Percentiles rank a stretch among this genome's conserved stretches.
Conservation (phyloP, 2,329 filamentous ascomycete genomes). For the Calonectria hongkongensis region DNA sequence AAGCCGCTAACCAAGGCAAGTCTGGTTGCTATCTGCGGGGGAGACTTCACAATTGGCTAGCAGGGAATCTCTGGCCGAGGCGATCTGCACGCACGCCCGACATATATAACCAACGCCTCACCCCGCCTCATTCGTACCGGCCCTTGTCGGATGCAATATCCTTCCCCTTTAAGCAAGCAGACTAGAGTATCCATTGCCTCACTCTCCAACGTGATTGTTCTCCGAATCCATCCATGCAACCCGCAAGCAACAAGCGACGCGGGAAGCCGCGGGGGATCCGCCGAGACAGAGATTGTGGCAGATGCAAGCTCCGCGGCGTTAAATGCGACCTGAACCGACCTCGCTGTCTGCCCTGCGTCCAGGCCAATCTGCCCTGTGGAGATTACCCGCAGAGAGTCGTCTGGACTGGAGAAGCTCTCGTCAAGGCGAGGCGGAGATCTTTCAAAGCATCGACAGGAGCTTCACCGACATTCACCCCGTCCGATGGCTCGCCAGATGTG, state of each 20-base stretch:
- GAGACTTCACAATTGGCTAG: neutral
- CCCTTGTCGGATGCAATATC: neutral
- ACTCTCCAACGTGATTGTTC: neutral
- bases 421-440: neutral
- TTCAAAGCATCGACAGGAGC: neutral
- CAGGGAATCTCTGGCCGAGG: neutral
- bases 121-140: neutral
- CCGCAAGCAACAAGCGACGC: constrained; percentile 31
- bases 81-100: neutral
- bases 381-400: constrained; percentile 58
- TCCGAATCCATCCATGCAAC: neutral
- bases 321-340: constrained; percentile 57
- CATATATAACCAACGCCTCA: neutral
- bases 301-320: constrained; percentile 51
- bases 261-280: constrained; percentile 56
- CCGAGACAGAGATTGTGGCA: constrained; percentile 55
- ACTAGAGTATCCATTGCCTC: neutral
- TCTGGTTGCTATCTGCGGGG: constrained; percentile 8
- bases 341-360: constrained; percentile 52
- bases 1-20: neutral
- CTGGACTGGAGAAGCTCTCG: constrained; percentile 49
- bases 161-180: constrained; percentile 1
- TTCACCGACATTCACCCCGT: neutral
- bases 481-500: constrained; percentile 29
- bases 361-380: constrained; percentile 55